Evolutionary conservation across 2,329 filamentous ascomycete species (phyloP), one percentile per base, ranked within the genome.

Genomic region (Calonectria crousiana): DNA sequence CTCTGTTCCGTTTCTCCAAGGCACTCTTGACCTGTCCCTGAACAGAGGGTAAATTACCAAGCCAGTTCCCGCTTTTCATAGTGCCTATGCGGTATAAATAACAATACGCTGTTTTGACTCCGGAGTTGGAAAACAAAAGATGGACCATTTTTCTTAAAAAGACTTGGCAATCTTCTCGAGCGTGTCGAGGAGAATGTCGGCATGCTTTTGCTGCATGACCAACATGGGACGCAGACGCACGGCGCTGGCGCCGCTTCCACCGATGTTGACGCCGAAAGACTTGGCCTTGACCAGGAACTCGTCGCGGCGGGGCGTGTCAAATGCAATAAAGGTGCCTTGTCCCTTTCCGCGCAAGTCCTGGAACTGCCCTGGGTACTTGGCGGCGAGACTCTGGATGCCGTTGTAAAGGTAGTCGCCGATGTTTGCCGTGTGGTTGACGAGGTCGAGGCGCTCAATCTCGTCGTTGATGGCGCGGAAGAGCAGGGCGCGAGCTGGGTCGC

Each of bases 271-370:
- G 75, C 95, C 95, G 38, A 95, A 88, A 9, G 85, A 87, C 92
- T 98, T 98, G 76, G 94, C 95, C 87, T 91, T 93, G 84, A 87
- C 90, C 76, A 98, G 85, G 86, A 98, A 94, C 83, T 93, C 91
- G 83, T 98, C 95, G 73, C 95, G 90, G 80, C 92, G 88, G 70
- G 94, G 95, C 82, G 91, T 94, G 85, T 98, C 96, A 89, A 95
- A 98, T 66, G 96, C 95, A 82, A 98, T 95, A 84, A 98, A 98
- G 13, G 96, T 98, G 78, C 95, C 95, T 87, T 94, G 93, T 65
- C 93, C 94, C 88, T 97, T 95, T 69, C 95, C 96, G 81, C 95
- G 91, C 74, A 98, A 90, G 87, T 98, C 97, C 83, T 91, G 86
- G 85, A 98, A 93, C 84, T 96, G 90, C 44, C 89, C 89, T 1